Evolutionary conservation across 164 flowering plant species (phyloP), one percentile per base, ranked within the genome.

Genomic region (Piper betle): DNA sequence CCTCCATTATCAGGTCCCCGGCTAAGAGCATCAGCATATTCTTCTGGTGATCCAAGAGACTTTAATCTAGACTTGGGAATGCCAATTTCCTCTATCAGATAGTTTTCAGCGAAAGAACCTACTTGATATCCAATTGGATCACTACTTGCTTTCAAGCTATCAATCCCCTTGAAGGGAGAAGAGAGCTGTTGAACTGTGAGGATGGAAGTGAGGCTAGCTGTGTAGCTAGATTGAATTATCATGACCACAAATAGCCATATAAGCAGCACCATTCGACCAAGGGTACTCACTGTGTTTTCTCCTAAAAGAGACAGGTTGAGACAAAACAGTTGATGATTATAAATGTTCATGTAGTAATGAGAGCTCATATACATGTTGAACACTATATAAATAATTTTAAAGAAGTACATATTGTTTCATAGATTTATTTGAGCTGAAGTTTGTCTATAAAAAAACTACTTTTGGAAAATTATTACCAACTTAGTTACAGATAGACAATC

Each of bases 111-210:
- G 65, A 70, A 83, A 33, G 87, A 83, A 40, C 87, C 87, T 17
- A 60, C 68, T 66, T 78, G 85, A 61, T 64, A 83, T 20, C 87
- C 87, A 61, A 83, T 78, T 11, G 59, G 80, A 7, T 71, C 75
- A 1, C 66, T 72, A 64, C 73, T 67, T 38, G 64, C 37, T 58
- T 68, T 62, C 73, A 83, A 71, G 63, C 76, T 79, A 16, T 81
- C 78, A 57, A 83, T 74, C 59, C 87, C 87, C 61, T 67, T 73
- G 40, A 83, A 69, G 4, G 81, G 65, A 37, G 87, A 81, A 53
- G 77, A 70, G 56, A 77, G 69, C 56, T 65, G 70, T 60, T 74
- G 74, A 52, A 74, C 80, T 37, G 80, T 77, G 60, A 77, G 78
- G 39, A 77, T 77, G 55, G 80, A 74, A 19, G 80, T 77, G 66